Evolutionary conservation across 768 basidiomycete species (phyloP), one percentile per base, ranked within the genome.

Genomic region (Neoboletus subvelutipes): DNA sequence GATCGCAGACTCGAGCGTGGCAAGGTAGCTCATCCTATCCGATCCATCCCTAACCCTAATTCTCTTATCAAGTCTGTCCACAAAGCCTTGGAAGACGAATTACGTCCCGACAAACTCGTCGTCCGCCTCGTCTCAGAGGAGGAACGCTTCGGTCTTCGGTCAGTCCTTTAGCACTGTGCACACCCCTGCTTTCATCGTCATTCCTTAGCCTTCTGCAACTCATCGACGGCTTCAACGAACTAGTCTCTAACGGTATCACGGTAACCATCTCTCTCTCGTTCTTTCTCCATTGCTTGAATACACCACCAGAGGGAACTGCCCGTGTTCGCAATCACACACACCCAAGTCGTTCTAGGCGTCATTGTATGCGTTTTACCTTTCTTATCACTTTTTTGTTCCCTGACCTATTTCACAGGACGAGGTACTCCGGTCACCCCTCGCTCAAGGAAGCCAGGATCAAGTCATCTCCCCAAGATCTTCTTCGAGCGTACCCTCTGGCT

Each of bases 91-190:
- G 92, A 96, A 68, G 78, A 80, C 18, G 88, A 94, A 70, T 73
- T 94, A 17, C 78, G 77, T 48, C 78, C 84, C 0, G 79, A 83
- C 52, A 80, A 83, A 59, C 56, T 88, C 28, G 24, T 71, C 18
- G 83, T 95, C 3, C 69, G 72, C 1, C 67, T 81, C 13, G 70
- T 68, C 0, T 83, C 80, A 0, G 64, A 77, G 2, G 93, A 93
- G 71, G 90, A 94, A 57, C 78, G 77, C 26, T 95, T 93, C 88
- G 93, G 81, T 15, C 68, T 91, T 55, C 79, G 87, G 92, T 88
- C 62, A 50, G 78, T 65, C 43, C 12, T 17, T 56, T 40, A 20
- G 26, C 26, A 15, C 43, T 1, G 5, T 15, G n/a, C 34, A 24
- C 33, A 22, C 20, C 10, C 18, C 33, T 10, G 45, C 36, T 24